Evolutionary conservation across 768 basidiomycete genomes (phyloP).

Genomic region (Peribolospora baueri): DNA sequence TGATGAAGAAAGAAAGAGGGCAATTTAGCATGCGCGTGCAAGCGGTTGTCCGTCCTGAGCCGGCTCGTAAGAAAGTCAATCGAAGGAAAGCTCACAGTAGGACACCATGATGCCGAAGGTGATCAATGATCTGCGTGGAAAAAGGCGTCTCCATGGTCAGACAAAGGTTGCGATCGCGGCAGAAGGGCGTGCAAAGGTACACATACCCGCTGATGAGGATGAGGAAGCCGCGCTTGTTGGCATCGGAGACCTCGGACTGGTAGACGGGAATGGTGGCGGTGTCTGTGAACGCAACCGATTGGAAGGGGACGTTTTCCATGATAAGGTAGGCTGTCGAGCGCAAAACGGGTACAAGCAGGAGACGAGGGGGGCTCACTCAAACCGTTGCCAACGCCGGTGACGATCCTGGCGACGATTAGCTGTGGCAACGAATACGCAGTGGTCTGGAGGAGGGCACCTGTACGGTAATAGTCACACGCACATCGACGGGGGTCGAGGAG

Average conservation of each 20-base stretch:
- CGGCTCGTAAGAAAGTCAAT: too few relatives aligned
- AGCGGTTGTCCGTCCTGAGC: not conserved
- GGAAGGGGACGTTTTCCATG: too few relatives aligned
- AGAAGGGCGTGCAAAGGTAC: slow-evolving; percentile 17
- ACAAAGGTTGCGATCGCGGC: slow-evolving; percentile 2
- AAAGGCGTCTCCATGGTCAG: not conserved
- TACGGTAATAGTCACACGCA: not conserved
- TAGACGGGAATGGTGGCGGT: slow-evolving; percentile 23
- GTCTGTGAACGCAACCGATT: slow-evolving; percentile 1
- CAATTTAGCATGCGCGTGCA: too few relatives aligned
- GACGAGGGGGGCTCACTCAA: not conserved
- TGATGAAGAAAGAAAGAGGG: slow-evolving; percentile 17
- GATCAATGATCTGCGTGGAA: too few relatives aligned
- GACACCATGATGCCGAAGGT: too few relatives aligned
- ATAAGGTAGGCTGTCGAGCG: not conserved
- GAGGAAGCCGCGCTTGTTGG: slow-evolving; percentile 23
- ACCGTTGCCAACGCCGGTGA: slow-evolving; percentile 14
- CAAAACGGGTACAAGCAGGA: too few relatives aligned
- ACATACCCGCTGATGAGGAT: slow-evolving; percentile 19
- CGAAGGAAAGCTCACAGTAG: too few relatives aligned
- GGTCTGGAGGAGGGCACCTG: slow-evolving; percentile 10
- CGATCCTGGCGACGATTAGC: slow-evolving; percentile 14
- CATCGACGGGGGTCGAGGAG: not conserved
- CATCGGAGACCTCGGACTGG: slow-evolving; percentile 21
- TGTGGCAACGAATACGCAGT: slow-evolving; percentile 10